A percentile compares a stretch with the other conserved stretches of the same genome.
Evolutionary conservation across 805 yeast species (phyloP).

Genomic region (Candida palmyrensis): DNA sequence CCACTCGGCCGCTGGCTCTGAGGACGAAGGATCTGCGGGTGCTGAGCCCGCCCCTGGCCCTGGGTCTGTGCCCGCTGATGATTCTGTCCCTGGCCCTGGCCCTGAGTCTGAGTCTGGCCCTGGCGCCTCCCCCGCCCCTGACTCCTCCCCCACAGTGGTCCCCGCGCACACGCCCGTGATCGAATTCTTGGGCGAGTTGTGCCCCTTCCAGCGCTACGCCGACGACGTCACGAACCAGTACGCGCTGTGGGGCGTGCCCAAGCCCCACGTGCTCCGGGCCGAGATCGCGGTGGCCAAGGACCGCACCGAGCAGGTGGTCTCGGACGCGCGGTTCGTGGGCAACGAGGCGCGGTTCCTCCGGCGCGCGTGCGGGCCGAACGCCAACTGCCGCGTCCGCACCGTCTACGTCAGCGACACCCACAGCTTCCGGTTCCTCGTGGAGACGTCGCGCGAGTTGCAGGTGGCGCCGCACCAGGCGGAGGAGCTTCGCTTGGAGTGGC

Average conservation of each 20-base stretch:
- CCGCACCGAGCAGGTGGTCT: conserved; percentile 18
- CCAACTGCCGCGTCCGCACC: conserved; percentile 65
- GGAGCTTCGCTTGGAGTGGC: conserved; percentile 81
- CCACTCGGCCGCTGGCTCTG: too few species aligned
- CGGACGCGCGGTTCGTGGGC: conserved; percentile 80
- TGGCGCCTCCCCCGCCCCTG: not conserved
- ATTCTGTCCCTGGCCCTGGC: too few species aligned
- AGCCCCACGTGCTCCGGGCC: conserved; percentile 32
- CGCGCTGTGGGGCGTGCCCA: conserved; percentile 62
- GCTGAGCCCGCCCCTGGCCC: too few species aligned
- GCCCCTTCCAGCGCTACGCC: conserved; percentile 58
- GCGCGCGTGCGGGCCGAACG: conserved; percentile 55
- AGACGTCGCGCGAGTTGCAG: conserved; percentile 49
- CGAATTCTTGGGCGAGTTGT: conserved; percentile 72
- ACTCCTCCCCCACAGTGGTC: conserved; percentile 15
- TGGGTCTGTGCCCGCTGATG: too few species aligned
- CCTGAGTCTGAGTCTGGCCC: too few species aligned
- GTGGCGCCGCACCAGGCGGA: conserved; percentile 31
- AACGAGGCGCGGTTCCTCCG: conserved; percentile 71
- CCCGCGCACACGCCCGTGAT: conserved; percentile 46
- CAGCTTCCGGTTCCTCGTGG: conserved; percentile 47
- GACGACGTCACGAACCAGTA: conserved; percentile 72
- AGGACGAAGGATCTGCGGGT: too few species aligned
- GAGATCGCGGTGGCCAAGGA: conserved; percentile 4
- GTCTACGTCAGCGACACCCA: conserved; percentile 36